Conservation (phyloP, 148 eudicot genomes). For the Nepenthes gracilis region DNA sequence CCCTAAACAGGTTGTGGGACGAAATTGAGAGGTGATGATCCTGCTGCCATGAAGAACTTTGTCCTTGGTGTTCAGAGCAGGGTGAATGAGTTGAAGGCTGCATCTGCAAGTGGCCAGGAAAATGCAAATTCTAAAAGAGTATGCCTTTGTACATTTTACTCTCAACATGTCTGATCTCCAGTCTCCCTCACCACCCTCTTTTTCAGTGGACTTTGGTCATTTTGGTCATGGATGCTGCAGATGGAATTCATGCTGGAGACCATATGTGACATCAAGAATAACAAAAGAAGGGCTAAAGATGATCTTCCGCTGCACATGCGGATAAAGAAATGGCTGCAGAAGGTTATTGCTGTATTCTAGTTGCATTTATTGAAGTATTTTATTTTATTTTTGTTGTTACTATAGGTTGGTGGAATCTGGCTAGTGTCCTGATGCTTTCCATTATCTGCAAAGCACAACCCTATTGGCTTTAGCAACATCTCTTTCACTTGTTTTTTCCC, state of each 20-base stretch:
- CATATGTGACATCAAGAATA: conserved; percentile 90
- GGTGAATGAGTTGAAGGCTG: conserved; percentile 64
- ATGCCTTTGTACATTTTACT: conserved; percentile 13
- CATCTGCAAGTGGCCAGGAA: conserved; percentile 32
- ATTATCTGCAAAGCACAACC: not conserved
- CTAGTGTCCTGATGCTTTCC: not conserved
- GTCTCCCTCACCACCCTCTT: conserved; percentile 5
- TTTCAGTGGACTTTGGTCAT: conserved; percentile 5
- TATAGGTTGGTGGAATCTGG: not conserved
- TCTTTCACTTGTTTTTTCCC: not conserved
- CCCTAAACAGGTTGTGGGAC: conserved; percentile 69
- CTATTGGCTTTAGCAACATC: not conserved
- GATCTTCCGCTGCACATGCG: conserved; percentile 64
- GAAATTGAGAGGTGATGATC: conserved; percentile 85
- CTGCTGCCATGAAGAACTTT: conserved; percentile 79
- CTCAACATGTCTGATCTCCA: not conserved
- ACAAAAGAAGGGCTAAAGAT: conserved; percentile 66
- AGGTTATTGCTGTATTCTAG: conserved; percentile 28
- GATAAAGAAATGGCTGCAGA: conserved; percentile 91
- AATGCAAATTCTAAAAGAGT: conserved; percentile 56
- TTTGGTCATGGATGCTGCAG: conserved; percentile 25
- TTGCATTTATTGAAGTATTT: not conserved
- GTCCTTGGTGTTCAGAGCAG: conserved; percentile 56
- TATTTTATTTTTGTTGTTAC: not conserved
- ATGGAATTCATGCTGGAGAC: conserved; percentile 98